These are phyloP conservation scores for Lepraria neglecta DNA, from an alignment of 495 filamentous ascomycete species.

Conservation along the genomic window DNA sequence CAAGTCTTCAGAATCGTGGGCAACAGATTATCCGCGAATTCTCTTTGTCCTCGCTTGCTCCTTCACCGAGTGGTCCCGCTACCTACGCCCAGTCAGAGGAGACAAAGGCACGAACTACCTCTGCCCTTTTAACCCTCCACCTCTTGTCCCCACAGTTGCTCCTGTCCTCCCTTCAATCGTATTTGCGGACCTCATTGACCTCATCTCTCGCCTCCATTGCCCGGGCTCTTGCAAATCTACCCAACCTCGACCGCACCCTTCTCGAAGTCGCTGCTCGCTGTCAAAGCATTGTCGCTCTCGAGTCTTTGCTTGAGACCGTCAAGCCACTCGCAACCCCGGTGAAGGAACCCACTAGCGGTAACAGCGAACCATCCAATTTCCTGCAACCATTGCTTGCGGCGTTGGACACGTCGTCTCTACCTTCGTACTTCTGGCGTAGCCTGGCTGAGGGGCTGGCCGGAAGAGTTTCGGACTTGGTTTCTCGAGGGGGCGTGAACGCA, in stretches of 20 bases:
- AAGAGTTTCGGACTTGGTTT: slow-evolving; percentile 75
- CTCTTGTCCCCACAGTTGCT: slow-evolving; percentile 72
- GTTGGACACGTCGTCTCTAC: slow-evolving; percentile 79
- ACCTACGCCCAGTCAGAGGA: slow-evolving; percentile 81
- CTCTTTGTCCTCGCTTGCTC: slow-evolving; percentile 60
- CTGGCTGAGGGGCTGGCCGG: slow-evolving; percentile 70
- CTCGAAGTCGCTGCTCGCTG: slow-evolving; percentile 76
- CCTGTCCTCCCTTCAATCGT: slow-evolving; percentile 69
- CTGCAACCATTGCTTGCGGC: slow-evolving; percentile 66
- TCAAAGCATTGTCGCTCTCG: slow-evolving; percentile 82
- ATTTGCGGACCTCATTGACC: slow-evolving; percentile 68
- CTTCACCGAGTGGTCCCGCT: slow-evolving; percentile 30
- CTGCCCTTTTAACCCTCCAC: slow-evolving; percentile 72
- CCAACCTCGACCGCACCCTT: slow-evolving; percentile 74
- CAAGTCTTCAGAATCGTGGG: slow-evolving; percentile 56
- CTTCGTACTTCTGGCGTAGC: slow-evolving; percentile 86
- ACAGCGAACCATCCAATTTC: slow-evolving; percentile 44
- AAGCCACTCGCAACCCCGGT: slow-evolving; percentile 58
- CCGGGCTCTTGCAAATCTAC: slow-evolving; percentile 68
- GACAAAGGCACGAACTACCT: slow-evolving; percentile 61
- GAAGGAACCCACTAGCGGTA: slow-evolving; percentile 18
- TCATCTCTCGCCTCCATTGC: slow-evolving; percentile 65
- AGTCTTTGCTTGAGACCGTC: slow-evolving; percentile 64
- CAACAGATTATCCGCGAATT: slow-evolving; percentile 82
- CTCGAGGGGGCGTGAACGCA: slow-evolving; percentile 73